A percentile compares a stretch with the other conserved stretches of the same genome.
These are phyloP conservation scores for Alternaria sp. DNA, from an alignment of 2,329 filamentous ascomycete species.

Conservation along the genomic window DNA sequence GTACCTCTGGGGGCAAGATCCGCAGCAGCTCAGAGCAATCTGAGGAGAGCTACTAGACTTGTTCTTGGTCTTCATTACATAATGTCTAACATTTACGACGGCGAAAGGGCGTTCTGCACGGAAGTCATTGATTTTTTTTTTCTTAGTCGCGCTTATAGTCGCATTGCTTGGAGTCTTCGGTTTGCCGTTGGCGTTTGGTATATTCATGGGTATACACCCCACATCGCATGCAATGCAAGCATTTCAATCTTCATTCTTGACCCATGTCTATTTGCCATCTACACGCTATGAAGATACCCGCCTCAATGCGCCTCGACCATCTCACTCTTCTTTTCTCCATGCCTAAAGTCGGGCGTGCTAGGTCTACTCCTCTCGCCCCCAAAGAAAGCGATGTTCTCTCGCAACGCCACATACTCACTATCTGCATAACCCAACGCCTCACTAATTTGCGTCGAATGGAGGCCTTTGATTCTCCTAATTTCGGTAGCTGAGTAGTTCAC, in stretches of 20 bases:
- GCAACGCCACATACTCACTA: constrained; percentile 89
- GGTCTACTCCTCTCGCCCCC: constrained; percentile 50
- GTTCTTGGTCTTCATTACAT: constrained; percentile 15
- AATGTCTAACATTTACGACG: constrained; percentile 29
- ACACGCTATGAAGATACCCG: neutral
- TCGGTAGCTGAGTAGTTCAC: constrained; percentile 93
- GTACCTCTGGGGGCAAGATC: constrained; percentile 40
- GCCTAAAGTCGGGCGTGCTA: constrained; percentile 44
- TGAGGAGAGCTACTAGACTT: constrained; percentile 32
- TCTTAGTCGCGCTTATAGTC: neutral
- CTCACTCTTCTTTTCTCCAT: constrained; percentile 14
- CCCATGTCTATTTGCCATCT: neutral
- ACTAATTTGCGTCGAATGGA: constrained; percentile 82
- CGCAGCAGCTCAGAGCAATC: constrained; percentile 36
- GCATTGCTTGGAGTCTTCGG: constrained; percentile 17
- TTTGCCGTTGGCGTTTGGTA: constrained; percentile 1
- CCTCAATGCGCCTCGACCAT: constrained; percentile 12
- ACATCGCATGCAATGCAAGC: constrained; percentile 1
- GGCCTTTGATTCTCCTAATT: constrained; percentile 83
- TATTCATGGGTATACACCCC: neutral
- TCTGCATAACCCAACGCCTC: constrained; percentile 88
- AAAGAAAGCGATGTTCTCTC: constrained; percentile 87
- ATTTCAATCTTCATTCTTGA: neutral
- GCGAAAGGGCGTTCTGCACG: constrained; percentile 19
- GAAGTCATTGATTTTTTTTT: constrained; percentile 13